Conservation (phyloP, 371 early-diverging fungal genomes). For the Mucor ambiguus region DNA sequence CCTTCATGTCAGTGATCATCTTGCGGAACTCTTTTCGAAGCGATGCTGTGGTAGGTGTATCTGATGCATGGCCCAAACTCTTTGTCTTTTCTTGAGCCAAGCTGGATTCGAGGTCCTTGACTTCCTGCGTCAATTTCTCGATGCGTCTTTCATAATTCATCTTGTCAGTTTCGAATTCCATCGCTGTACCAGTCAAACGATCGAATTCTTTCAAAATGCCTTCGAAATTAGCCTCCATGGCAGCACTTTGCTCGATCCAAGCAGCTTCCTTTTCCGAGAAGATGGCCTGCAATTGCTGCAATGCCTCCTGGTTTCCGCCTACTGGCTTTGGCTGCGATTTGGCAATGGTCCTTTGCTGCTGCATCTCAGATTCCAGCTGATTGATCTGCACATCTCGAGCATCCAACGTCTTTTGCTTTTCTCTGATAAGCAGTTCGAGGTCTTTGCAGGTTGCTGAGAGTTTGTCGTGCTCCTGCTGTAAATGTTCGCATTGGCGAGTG, state of each 20-base stretch:
- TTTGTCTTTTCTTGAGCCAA: slow-evolving; percentile 44
- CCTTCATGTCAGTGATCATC: slow-evolving; percentile 57
- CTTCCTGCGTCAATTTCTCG: slow-evolving; percentile 32
- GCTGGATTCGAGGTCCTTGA: slow-evolving; percentile 37
- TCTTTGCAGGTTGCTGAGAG: slow-evolving; percentile 35
- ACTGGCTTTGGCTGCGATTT: not conserved
- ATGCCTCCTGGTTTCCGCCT: not conserved
- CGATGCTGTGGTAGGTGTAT: slow-evolving; percentile 55
- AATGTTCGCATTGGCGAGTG: slow-evolving; percentile 24
- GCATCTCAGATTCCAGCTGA: slow-evolving; percentile 27
- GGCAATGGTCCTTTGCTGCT: not conserved
- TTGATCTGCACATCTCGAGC: slow-evolving; percentile 42
- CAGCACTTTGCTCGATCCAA: slow-evolving; percentile 44
- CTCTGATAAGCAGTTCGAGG: slow-evolving; percentile 43
- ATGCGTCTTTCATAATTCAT: slow-evolving; percentile 50
- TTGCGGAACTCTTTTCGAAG: slow-evolving; percentile 64
- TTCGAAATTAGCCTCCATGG: slow-evolving; percentile 56
- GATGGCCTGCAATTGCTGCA: slow-evolving; percentile 33
- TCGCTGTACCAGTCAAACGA: slow-evolving; percentile 54
- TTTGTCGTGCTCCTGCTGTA: slow-evolving; percentile 37
- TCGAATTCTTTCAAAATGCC: slow-evolving; percentile 61
- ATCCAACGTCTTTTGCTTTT: slow-evolving; percentile 42
- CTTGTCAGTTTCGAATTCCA: slow-evolving; percentile 56
- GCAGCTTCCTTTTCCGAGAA: slow-evolving; percentile 46
- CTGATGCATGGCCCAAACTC: slow-evolving; percentile 30